Evolutionary conservation across 2,329 filamentous ascomycete species (phyloP).

Genomic region (Ceratocystis alfenasii): DNA sequence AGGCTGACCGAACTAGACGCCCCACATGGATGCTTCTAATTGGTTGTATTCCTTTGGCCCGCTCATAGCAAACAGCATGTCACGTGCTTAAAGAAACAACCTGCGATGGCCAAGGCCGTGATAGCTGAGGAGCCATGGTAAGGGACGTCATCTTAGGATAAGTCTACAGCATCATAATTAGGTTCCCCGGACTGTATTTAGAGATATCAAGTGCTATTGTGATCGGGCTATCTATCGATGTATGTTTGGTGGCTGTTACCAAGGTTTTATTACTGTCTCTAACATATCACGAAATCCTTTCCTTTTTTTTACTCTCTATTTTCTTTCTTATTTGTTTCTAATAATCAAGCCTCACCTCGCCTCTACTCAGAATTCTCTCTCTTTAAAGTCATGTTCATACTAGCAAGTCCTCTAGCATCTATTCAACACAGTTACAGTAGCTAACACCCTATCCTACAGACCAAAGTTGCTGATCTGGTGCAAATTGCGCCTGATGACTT

Average conservation of each 20-base stretch:
- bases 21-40: not conserved
- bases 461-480: slow-evolving; percentile 86
- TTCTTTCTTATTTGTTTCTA: slow-evolving; percentile 4
- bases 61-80: slow-evolving; percentile 1
- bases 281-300: not conserved
- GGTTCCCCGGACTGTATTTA: too few species aligned
- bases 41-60: not conserved
- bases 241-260: too few species aligned
- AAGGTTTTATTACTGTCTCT: not conserved
- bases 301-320: not conserved
- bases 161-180: too few species aligned
- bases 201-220: too few species aligned
- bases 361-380: not conserved
- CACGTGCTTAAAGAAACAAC: slow-evolving; percentile 4
- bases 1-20: not conserved
- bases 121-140: not conserved
- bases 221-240: too few species aligned
- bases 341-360: not conserved
- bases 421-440: not conserved
- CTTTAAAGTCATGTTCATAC: slow-evolving; percentile 36
- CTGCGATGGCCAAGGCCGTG: not conserved
- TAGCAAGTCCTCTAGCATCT: slow-evolving; percentile 30
- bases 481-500: slow-evolving; percentile 87
- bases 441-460: slow-evolving; percentile 40
- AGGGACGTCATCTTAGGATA: too few species aligned